These are phyloP conservation scores for Aspergillus taichungensis DNA, from an alignment of 495 filamentous ascomycete genomes.

Conservation along the genomic window DNA sequence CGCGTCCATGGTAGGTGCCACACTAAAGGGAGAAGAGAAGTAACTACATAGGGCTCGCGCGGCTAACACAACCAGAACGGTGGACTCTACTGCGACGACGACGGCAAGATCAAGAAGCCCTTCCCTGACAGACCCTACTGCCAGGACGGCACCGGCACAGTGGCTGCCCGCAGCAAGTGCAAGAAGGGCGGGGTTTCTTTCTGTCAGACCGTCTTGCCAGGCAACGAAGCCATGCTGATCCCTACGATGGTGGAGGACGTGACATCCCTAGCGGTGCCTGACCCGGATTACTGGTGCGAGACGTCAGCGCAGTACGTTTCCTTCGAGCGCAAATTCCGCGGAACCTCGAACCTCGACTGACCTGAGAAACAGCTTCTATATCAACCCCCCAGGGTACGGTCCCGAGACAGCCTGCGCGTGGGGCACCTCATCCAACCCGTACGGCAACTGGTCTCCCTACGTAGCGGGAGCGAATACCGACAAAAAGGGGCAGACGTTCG, in stretches of 20 bases:
- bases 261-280: slow-evolving; percentile 61
- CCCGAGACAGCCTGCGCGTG: slow-evolving; percentile 58
- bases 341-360: slow-evolving; percentile 1
- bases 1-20: slow-evolving; percentile 58
- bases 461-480: slow-evolving; percentile 71
- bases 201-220: slow-evolving; percentile 77
- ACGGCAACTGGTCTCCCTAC: slow-evolving; percentile 76
- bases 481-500: slow-evolving; percentile 53
- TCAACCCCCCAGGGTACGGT: slow-evolving; percentile 64
- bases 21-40: background rate
- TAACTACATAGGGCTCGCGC: background rate
- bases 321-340: no score
- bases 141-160: slow-evolving; percentile 56
- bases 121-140: slow-evolving; percentile 65
- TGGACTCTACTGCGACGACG: slow-evolving; percentile 63
- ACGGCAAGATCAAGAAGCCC: slow-evolving; percentile 61
- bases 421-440: slow-evolving; percentile 53
- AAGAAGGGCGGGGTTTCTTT: slow-evolving; percentile 51
- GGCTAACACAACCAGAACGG: slow-evolving; percentile 46
- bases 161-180: slow-evolving; percentile 56
- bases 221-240: slow-evolving; percentile 86
- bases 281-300: slow-evolving; percentile 57
- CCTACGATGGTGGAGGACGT: slow-evolving; percentile 53
- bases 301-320: slow-evolving; percentile 64
- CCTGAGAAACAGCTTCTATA: slow-evolving; percentile 54